These are phyloP conservation scores for Trichocomaceae sp. DNA, from an alignment of 2,329 filamentous ascomycete genomes.

Conservation along the genomic window DNA sequence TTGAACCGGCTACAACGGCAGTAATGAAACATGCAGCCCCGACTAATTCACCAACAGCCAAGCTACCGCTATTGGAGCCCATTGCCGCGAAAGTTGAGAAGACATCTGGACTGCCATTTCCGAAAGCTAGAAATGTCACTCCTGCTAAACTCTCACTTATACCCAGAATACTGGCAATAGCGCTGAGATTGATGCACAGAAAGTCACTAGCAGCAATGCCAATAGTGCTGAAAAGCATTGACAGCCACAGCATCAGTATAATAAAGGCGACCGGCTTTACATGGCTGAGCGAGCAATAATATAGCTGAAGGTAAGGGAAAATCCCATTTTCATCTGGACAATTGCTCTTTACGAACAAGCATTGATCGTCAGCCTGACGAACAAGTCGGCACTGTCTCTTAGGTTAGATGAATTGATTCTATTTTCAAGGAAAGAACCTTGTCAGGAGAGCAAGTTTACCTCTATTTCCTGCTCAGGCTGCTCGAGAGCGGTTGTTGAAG, in stretches of 20 bases:
- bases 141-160: conserved; percentile 95
- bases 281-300: conserved; percentile 71
- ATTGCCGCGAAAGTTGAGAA: conserved; percentile 99
- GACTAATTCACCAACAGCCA: conserved; percentile 91
- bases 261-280: conserved; percentile 71
- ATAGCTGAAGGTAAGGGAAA: conserved; percentile 78
- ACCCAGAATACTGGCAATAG: conserved; percentile 78
- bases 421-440: background rate
- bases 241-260: conserved; percentile 75
- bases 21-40: conserved; percentile 95
- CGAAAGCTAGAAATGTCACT: conserved; percentile 93
- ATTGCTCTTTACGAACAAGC: conserved; percentile 73
- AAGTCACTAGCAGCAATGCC: conserved; percentile 98
- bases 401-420: background rate
- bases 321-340: conserved; percentile 85
- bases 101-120: conserved; percentile 95
- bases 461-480: conserved; percentile 5
- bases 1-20: conserved; percentile 89
- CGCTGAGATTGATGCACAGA: conserved; percentile 93
- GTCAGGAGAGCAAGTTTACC: background rate
- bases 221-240: conserved; percentile 88
- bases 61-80: conserved; percentile 91
- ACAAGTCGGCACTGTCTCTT: conserved; percentile 65
- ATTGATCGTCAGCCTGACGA: conserved; percentile 70
- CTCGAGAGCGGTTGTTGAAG: background rate